Evolutionary conservation across 331 rosid genomes (phyloP).

Genomic region (Malus hybrid): DNA sequence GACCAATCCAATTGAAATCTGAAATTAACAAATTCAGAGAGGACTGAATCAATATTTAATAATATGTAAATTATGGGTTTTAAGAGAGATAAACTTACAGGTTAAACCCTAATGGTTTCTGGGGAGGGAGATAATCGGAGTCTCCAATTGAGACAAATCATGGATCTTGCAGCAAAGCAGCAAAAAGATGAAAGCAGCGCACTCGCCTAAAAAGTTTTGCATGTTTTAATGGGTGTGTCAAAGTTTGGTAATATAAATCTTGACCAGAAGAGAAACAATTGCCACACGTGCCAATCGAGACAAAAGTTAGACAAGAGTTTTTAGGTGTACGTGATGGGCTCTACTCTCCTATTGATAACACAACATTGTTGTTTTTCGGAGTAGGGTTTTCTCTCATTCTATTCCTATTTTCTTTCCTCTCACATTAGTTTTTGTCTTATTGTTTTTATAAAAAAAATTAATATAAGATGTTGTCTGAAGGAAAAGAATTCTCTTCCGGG

Average conservation of each 20-base stretch:
- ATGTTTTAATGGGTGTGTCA: background rate
- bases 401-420: no score
- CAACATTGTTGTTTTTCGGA: background rate
- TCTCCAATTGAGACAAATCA: background rate
- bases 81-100: background rate
- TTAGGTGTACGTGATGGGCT: background rate
- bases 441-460: no score
- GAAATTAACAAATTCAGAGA: background rate
- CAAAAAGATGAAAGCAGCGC: background rate
- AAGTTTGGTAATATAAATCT: background rate
- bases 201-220: constrained; percentile 2
- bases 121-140: background rate
- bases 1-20: background rate
- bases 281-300: background rate
- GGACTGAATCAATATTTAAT: background rate
- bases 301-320: background rate
- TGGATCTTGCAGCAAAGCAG: constrained; percentile 6
- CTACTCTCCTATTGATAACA: background rate
- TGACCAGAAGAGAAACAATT: background rate
- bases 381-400: no score
- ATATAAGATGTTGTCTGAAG: no score
- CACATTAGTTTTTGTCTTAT: no score
- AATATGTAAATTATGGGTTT: background rate
- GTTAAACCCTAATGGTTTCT: background rate
- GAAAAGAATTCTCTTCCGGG: fast-evolving